Conservation (phyloP, 2,329 filamentous ascomycete genomes). For the Pyrenophora graminea region DNA sequence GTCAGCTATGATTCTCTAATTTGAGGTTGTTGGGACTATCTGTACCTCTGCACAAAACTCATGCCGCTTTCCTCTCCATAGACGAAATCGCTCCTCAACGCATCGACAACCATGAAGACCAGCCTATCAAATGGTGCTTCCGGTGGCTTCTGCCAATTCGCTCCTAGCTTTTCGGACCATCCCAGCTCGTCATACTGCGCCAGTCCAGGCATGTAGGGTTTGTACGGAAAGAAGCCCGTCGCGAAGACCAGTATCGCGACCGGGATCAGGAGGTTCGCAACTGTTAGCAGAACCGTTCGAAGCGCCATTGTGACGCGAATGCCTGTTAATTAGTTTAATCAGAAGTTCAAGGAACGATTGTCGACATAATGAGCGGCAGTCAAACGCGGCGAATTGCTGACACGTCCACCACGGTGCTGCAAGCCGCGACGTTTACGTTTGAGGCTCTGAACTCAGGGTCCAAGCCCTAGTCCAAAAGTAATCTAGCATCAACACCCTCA, state of each 20-base stretch:
- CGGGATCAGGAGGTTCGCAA: conserved; percentile 78
- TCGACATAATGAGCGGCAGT: conserved; percentile 16
- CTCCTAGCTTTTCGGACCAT: conserved; percentile 47
- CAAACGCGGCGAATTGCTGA: conserved; percentile 3
- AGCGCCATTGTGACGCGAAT: conserved; percentile 25
- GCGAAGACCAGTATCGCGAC: conserved; percentile 73
- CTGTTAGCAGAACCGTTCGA: conserved; percentile 53
- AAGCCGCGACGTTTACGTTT: conserved; percentile 29
- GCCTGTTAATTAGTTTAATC: conserved; percentile 7
- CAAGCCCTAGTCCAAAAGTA: conserved; percentile 25
- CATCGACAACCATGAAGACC: conserved; percentile 98
- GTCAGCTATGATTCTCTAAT: not conserved
- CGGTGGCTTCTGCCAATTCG: conserved; percentile 52
- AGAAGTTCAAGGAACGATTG: not conserved
- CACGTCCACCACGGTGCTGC: conserved; percentile 26
- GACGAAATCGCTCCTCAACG: conserved; percentile 87
- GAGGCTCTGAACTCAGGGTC: conserved; percentile 29
- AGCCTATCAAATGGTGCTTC: conserved; percentile 81
- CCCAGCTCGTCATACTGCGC: conserved; percentile 67
- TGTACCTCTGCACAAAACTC: conserved; percentile 80
- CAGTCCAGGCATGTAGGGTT: conserved; percentile 85
- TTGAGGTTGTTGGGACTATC: not conserved
- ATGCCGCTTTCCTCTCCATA: conserved; percentile 82
- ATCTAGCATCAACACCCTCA: conserved; percentile 19
- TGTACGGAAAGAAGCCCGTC: conserved; percentile 95